A percentile compares a stretch with the other conserved stretches of the same genome.
These are phyloP conservation scores for Forsythia viridissima DNA, from an alignment of 257 asterid species.

Conservation along the genomic window DNA sequence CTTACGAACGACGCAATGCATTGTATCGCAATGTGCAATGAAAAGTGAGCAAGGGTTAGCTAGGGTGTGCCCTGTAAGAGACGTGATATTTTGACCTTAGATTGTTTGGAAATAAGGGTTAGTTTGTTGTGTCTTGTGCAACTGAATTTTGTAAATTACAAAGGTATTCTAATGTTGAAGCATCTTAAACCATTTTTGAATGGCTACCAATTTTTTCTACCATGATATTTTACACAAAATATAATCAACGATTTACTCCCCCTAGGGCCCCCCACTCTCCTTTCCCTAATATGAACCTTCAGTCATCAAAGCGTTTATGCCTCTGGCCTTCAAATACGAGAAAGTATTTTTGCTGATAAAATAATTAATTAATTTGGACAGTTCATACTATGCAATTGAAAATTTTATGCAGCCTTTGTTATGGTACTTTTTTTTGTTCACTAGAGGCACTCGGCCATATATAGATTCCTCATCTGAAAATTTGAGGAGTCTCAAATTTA, in stretches of 20 bases:
- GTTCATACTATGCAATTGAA: neutral
- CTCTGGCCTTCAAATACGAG: neutral
- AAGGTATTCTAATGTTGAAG: too few relatives aligned
- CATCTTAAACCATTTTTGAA: too few relatives aligned
- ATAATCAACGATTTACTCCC: too few relatives aligned
- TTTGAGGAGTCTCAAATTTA: neutral
- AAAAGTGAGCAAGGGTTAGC: neutral
- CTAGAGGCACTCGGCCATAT: neutral
- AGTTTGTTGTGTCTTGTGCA: neutral
- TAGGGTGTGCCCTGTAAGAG: neutral
- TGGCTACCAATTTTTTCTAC: too few relatives aligned
- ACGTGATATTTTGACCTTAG: neutral
- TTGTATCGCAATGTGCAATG: neutral
- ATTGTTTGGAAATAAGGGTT: neutral
- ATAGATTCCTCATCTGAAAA: too few relatives aligned
- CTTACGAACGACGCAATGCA: neutral
- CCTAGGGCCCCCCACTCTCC: neutral
- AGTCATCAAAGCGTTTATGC: neutral
- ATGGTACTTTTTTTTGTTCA: neutral
- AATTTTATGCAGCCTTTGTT: neutral
- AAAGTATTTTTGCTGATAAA: neutral
- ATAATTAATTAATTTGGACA: neutral
- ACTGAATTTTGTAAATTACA: neutral
- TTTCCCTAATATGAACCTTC: neutral
- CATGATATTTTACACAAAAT: too few relatives aligned